A percentile compares a stretch with the other conserved stretches of the same genome.
These are phyloP conservation scores for Kandelia obovata DNA, from an alignment of 345 rosid genomes.

Conservation along the genomic window DNA sequence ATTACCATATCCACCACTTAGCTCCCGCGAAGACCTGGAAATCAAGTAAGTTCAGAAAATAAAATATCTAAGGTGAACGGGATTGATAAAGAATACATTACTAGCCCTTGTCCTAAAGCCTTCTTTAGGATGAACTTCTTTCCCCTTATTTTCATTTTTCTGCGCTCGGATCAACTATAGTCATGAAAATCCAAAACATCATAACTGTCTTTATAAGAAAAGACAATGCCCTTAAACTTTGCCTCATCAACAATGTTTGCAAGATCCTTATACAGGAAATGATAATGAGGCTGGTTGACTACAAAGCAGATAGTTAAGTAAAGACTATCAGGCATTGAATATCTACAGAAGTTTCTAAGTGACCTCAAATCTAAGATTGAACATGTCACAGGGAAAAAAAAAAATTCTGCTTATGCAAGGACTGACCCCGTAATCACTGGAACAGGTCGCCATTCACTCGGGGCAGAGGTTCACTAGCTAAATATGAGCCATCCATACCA, in stretches of 20 bases:
- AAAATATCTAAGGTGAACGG: background rate
- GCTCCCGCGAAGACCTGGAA: background rate
- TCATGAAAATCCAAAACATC: too few relatives aligned
- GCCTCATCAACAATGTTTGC: too few relatives aligned
- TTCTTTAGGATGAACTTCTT: too few relatives aligned
- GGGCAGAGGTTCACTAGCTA: constrained; percentile 24
- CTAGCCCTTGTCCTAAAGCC: too few relatives aligned
- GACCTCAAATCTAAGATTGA: background rate
- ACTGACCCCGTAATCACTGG: background rate
- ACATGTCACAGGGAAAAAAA: background rate
- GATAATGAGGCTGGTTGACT: background rate
- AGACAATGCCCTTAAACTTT: too few relatives aligned
- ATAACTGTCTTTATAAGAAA: too few relatives aligned
- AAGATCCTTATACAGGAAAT: too few relatives aligned
- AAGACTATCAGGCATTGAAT: too few relatives aligned
- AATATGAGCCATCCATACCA: constrained; percentile 34
- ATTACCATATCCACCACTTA: background rate
- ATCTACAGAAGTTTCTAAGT: background rate
- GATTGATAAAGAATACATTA: too few relatives aligned
- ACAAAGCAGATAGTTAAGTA: background rate
- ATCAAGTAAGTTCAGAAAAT: constrained; percentile 2
- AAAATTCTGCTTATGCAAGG: background rate
- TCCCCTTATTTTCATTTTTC: too few relatives aligned
- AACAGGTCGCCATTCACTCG: constrained; percentile 42
- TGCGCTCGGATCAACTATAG: too few relatives aligned